A percentile compares a stretch with the other conserved stretches of the same genome.
Evolutionary conservation across 768 basidiomycete genomes (phyloP).

Genomic region (Lentinula guzmanii): DNA sequence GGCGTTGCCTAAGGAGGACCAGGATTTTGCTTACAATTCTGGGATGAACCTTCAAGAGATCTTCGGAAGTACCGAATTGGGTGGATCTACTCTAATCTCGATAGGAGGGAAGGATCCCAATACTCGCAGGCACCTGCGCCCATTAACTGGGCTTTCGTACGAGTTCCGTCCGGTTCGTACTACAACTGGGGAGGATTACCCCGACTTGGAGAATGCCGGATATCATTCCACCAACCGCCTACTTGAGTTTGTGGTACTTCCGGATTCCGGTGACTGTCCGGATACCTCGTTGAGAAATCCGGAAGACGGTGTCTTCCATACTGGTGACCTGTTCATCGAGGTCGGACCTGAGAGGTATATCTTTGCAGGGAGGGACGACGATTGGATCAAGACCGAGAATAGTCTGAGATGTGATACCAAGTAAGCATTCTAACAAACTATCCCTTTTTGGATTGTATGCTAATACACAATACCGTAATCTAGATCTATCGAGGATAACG

Average conservation of each 20-base stretch:
- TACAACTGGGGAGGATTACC: constrained; percentile 13
- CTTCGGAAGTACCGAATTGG: constrained; percentile 75
- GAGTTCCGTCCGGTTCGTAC: constrained; percentile 54
- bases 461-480: constrained; percentile 5
- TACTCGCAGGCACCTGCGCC: constrained; percentile 46
- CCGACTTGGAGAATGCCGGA: constrained; percentile 22
- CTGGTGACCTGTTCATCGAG: constrained; percentile 74
- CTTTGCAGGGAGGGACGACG: constrained; percentile 71
- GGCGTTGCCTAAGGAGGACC: constrained; percentile 59
- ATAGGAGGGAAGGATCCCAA: constrained; percentile 45
- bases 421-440: constrained; percentile 22
- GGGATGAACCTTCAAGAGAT: constrained; percentile 69
- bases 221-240: constrained; percentile 52
- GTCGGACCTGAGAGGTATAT: constrained; percentile 49
- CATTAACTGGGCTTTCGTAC: constrained; percentile 60
- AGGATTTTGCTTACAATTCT: constrained; percentile 61
- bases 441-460: not conserved
- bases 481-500: constrained; percentile 74
- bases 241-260: constrained; percentile 65
- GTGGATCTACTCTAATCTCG: constrained; percentile 66
- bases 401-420: constrained; percentile 76
- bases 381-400: constrained; percentile 82
- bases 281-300: constrained; percentile 45
- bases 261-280: constrained; percentile 66
- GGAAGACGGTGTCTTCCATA: constrained; percentile 67